Conservation (phyloP, 2,329 filamentous ascomycete genomes). For the Graphium sp. region DNA sequence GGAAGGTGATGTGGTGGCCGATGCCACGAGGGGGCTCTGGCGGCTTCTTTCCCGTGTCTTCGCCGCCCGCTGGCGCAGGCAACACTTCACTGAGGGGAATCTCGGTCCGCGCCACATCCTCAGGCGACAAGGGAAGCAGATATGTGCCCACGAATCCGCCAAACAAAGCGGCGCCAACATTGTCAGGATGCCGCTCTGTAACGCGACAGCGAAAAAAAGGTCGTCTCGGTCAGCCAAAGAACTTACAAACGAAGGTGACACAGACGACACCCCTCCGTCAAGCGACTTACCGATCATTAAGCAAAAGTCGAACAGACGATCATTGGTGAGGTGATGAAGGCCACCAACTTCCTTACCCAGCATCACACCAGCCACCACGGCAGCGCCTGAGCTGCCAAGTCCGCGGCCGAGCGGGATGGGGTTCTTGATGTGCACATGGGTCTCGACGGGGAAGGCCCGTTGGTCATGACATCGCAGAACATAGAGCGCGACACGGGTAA, state of each 20-base stretch:
- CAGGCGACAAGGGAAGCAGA: slow-evolving; percentile 76
- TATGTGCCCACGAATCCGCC: slow-evolving; percentile 96
- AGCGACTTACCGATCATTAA: slow-evolving; percentile 68
- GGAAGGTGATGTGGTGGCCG: slow-evolving; percentile 90
- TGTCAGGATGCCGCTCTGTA: slow-evolving; percentile 73
- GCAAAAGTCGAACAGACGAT: slow-evolving; percentile 84
- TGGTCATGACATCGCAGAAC: slow-evolving; percentile 85
- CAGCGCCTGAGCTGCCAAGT: slow-evolving; percentile 86
- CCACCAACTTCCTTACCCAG: slow-evolving; percentile 79
- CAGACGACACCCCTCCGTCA: too few relatives aligned
- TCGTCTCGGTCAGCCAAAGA: background rate
- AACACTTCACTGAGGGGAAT: slow-evolving; percentile 91
- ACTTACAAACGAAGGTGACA: background rate
- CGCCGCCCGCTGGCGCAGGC: slow-evolving; percentile 73
- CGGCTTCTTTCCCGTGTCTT: slow-evolving; percentile 75
- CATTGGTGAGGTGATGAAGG: slow-evolving; percentile 55
- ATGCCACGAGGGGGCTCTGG: slow-evolving; percentile 85
- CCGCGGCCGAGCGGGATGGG: slow-evolving; percentile 86
- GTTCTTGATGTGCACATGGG: slow-evolving; percentile 88
- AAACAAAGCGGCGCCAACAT: slow-evolving; percentile 86
- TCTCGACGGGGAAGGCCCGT: slow-evolving; percentile 68
- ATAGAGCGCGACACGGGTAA: slow-evolving; percentile 88
- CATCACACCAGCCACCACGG: slow-evolving; percentile 89
- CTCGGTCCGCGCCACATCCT: slow-evolving; percentile 79
- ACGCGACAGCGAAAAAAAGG: background rate